Evolutionary conservation across 2,329 filamentous ascomycete species (phyloP).

Genomic region (Colletotrichum cereale): DNA sequence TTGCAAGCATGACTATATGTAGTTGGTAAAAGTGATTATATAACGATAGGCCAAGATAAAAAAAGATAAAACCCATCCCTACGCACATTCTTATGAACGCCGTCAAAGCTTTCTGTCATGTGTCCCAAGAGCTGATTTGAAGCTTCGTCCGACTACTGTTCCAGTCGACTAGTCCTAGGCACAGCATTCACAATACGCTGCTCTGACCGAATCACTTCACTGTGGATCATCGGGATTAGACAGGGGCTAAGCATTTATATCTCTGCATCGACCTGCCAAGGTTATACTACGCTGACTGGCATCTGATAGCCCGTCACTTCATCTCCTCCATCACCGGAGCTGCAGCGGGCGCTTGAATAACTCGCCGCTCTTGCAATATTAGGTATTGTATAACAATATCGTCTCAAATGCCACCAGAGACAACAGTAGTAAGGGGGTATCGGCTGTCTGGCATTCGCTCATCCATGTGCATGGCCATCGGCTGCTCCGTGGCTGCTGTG

Average conservation of each 20-base stretch:
- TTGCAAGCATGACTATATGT: not conserved
- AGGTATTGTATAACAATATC: constrained; percentile 14
- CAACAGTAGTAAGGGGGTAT: constrained; percentile 18
- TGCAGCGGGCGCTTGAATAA: not conserved
- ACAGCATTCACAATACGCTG: not conserved
- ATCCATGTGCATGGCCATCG: constrained; percentile 15
- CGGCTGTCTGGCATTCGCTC: constrained; percentile 22
- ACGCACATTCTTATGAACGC: not conserved
- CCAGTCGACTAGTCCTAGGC: too few species aligned
- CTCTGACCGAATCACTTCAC: not conserved
- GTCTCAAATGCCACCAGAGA: constrained; percentile 14
- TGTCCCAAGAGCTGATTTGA: not conserved
- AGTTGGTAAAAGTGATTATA: not conserved
- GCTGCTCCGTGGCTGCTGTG: not conserved
- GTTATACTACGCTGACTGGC: not conserved
- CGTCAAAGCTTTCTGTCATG: not conserved
- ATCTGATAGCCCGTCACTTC: not conserved
- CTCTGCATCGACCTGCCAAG: not conserved
- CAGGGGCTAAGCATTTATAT: not conserved
- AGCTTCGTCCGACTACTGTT: not conserved
- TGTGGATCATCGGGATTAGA: not conserved
- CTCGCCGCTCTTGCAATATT: constrained; percentile 13
- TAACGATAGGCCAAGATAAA: not conserved
- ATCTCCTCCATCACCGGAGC: not conserved
- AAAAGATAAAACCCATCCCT: not conserved